A percentile compares a stretch with the other conserved stretches of the same genome.
phyloP scores from a whole-genome alignment of 2,329 filamentous ascomycete genomes.

The Thermoascus crustaceus region DNA sequence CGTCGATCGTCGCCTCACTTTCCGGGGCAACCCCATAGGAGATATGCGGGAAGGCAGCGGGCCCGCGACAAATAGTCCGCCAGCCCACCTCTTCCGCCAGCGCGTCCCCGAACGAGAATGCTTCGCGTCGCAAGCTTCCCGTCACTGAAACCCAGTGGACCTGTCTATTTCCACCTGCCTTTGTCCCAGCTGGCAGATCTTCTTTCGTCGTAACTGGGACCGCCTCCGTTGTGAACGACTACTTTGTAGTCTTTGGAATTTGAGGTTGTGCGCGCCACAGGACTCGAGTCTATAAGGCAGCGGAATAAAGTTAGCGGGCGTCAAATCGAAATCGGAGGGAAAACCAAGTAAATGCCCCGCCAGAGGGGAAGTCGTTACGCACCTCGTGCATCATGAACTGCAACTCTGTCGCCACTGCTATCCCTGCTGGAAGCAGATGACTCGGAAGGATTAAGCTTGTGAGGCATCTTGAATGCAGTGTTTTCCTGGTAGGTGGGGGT shows the following conservation, averaged over 20 bases:
- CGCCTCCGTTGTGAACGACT: conserved; percentile 1
- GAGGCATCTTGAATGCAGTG: neutral
- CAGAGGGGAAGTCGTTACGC: neutral
- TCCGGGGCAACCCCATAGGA: neutral
- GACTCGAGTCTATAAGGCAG: conserved; percentile 1
- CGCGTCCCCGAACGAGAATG: neutral
- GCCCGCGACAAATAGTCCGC: conserved; percentile 2
- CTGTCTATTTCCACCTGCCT: conserved; percentile 1
- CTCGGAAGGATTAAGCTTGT: neutral
- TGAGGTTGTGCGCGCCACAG: neutral
- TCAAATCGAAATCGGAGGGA: neutral
- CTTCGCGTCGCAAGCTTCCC: neutral
- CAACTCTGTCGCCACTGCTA: neutral
- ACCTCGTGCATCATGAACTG: neutral
- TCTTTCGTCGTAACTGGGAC: neutral
- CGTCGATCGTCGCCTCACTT: conserved; percentile 2
- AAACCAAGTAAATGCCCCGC: neutral
- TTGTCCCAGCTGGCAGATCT: neutral
- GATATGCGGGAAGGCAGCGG: conserved; percentile 1
- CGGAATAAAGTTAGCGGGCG: neutral
- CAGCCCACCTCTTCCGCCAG: conserved; percentile 2
- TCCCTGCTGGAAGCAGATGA: conserved; percentile 1
- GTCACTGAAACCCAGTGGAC: neutral
- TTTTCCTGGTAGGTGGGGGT: too few species aligned
- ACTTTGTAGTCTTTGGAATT: neutral